phyloP scores from a whole-genome alignment of 1,284 basidiomycete genomes.

The Rhodotorula mucilaginosa region DNA sequence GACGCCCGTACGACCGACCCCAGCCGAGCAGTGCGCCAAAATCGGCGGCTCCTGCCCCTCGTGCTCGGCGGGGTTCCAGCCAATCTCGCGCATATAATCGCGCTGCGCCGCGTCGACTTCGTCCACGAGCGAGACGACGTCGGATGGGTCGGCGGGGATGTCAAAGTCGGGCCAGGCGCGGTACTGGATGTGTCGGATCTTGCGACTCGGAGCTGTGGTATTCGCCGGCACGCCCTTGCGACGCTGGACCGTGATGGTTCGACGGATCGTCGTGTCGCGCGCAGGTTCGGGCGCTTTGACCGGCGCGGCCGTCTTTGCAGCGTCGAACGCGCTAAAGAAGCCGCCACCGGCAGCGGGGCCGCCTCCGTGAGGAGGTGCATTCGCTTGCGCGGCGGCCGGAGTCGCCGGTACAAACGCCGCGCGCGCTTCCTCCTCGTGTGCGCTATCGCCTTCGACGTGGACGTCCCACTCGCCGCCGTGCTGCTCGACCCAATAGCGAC shows the following conservation, averaged over 20 bases:
- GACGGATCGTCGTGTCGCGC: constrained; percentile 33
- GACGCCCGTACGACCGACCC: constrained; percentile 85
- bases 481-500: constrained; percentile 78
- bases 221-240: constrained; percentile 5
- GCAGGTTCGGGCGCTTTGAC: background rate
- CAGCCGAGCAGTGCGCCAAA: constrained; percentile 64
- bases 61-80: constrained; percentile 28
- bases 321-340: constrained; percentile 44
- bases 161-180: constrained; percentile 92
- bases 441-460: constrained; percentile 41
- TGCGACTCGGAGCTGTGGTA: constrained; percentile 19
- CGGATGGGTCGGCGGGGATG: constrained; percentile 75
- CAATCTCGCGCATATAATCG: constrained; percentile 54
- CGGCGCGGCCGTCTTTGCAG: background rate
- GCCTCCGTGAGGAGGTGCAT: background rate
- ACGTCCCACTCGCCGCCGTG: constrained; percentile 58
- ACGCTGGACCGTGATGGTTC: constrained; percentile 38
- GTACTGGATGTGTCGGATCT: constrained; percentile 77
- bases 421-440: constrained; percentile 39
- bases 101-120: constrained; percentile 60
- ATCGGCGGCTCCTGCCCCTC: constrained; percentile 47
- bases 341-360: constrained; percentile 18
- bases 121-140: constrained; percentile 67
- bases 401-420: constrained; percentile 6
- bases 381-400: background rate